Base-by-base conservation (phyloP, 371 early-diverging fungal genomes). In the Parasitella parasitica region DNA sequence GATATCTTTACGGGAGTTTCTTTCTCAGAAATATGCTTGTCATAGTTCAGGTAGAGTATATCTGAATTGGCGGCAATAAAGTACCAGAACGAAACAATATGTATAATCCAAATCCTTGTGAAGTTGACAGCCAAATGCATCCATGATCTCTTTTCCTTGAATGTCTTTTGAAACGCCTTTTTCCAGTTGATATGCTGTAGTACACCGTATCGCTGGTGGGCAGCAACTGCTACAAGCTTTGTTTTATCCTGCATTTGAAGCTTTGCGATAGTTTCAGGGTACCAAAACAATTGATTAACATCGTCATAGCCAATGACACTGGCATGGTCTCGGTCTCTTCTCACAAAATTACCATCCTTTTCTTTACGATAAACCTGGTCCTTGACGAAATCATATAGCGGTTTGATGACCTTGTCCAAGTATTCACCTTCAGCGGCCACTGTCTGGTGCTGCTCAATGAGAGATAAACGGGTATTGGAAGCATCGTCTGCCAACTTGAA, bases 211-310 rank as follows among this genome's bases (percentile, higher is more conserved):
- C 92, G 81, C 55, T 86, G 79, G 15, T 75, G 67, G 12, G 83
- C 76, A 5, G 85, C 80, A 1, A 86, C 54, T 30, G 85, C 82
- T 71, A 86, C 83, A 28, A 92, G 63, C 20, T 72, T 64, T 1
- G 80, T 59, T 52, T 85, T 70, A 36, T 75, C 77, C 54, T 88
- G 81, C 8, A 88, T 70, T 12, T 64, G 65, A 32, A 93, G 83
- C n/a, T 71, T 73, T 34, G 78, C 71, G 51, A 94, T 77, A 3
- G 80, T 78, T 58, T 87, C 85, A 8, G 83, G 84, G 18, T 81
- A 81, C 93, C 94, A 93, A 70, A 95, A 94, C 6, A 88, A 73
- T 66, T 95, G 91, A 70, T 95, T 95, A 51, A 93, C 81, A 63
- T 95, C 94, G 66, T 93, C 94, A 70, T 94, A 94, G 20, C 94